These are phyloP conservation scores for Hymenoscyphus infarciens DNA, from an alignment of 2,329 filamentous ascomycete species.

Conservation along the genomic window DNA sequence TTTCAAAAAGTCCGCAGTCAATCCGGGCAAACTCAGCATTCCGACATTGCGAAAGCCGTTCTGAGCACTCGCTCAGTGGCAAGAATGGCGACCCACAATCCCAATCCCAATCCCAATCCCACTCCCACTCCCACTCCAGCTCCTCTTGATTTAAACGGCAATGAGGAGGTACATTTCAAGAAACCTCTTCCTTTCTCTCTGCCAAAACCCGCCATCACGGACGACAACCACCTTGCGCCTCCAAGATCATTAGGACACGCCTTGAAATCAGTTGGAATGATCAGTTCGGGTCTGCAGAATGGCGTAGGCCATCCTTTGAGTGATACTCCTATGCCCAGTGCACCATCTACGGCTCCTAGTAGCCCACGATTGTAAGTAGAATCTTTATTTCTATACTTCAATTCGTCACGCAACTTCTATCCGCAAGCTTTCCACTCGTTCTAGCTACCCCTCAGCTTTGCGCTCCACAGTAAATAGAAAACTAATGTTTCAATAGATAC, in stretches of 20 bases:
- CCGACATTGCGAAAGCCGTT: constrained; percentile 9
- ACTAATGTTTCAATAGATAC: constrained; percentile 45
- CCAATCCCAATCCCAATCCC: neutral
- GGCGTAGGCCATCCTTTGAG: constrained; percentile 20
- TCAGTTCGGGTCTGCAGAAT: constrained; percentile 12
- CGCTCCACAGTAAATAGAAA: constrained; percentile 3
- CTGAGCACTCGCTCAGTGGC: constrained; percentile 7
- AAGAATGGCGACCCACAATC: constrained; percentile 8
- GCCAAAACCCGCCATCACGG: neutral
- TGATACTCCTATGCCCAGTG: constrained; percentile 27
- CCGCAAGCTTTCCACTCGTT: neutral
- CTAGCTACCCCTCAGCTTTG: neutral
- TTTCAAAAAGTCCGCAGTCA: neutral
- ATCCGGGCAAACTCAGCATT: constrained; percentile 7
- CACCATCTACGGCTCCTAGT: constrained; percentile 31
- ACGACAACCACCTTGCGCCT: constrained; percentile 12
- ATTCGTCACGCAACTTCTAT: neutral
- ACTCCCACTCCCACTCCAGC: constrained; percentile 3
- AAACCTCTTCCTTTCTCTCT: neutral
- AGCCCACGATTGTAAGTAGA: constrained; percentile 34
- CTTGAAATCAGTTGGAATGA: constrained; percentile 13
- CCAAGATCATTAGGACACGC: constrained; percentile 14
- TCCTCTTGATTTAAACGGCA: neutral
- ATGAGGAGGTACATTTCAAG: neutral
- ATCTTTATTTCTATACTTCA: neutral